Base-by-base conservation (phyloP, 768 basidiomycete species). In the Naganishia vaughanmartiniae region DNA sequence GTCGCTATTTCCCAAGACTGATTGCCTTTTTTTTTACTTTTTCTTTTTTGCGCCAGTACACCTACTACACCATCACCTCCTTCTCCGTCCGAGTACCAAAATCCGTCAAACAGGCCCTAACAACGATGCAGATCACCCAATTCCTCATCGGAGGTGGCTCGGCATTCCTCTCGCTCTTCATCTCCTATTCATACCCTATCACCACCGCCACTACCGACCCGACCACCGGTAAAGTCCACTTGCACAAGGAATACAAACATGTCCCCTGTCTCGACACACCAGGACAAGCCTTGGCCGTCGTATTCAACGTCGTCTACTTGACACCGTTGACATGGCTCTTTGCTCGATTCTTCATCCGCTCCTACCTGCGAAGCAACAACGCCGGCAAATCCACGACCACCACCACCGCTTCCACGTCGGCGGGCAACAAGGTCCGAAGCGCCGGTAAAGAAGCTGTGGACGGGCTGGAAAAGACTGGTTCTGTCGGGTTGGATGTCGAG, bases 41-140 rank as follows among this genome's bases (percentile, higher is more conserved):
- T n/a, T 4, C 26, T 54, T 21, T 34, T 24, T 30, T 17, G 33
- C 51, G 19, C 24, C 36, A 69, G 73, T 74, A 75, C 72, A 70
- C 69, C 73, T 76, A 75, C 73, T 78, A 78, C 72, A 73, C 76
- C 55, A 39, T 73, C 67, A 72, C 75, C n/a, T 65, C 75, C 2
- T 30, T 78, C 19, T 66, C 65, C 48, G 57, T 78, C 11, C 74
- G 73, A 12, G 74, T 78, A 65, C 77, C 77, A 9, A 69, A 65
- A n/a, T 54, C 76, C 68, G 56, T 78, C 70, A 78, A 78, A 69
- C 68, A 51, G 21, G 55, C 72, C 46, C 54, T 73, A 2, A 72
- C 73, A 4, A 65, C 73, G 42, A 53, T 76, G 28, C 77, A 78
- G 36, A 76, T 78, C 68, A 74, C 73, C 17, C 75, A 75, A 55